These are phyloP conservation scores for Pichia nanzhaoensis DNA, from an alignment of 805 yeast genomes.

Conservation along the genomic window DNA sequence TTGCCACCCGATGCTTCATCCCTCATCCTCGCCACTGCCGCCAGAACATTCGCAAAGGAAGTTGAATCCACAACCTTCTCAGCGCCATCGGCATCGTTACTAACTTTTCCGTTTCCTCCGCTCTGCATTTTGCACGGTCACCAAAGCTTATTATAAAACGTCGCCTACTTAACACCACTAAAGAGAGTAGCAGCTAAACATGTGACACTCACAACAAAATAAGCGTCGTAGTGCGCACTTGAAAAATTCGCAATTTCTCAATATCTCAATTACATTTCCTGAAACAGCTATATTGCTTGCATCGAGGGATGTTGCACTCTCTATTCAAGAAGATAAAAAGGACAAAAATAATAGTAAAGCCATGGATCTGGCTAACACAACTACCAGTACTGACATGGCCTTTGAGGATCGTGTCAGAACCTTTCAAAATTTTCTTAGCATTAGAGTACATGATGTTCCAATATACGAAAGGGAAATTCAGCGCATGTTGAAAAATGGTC, in stretches of 20 bases:
- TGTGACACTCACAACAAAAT: neutral
- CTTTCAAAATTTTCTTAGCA: slow-evolving; percentile 76
- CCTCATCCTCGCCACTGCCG: slow-evolving; percentile 3
- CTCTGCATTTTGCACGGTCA: no score
- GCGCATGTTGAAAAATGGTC: slow-evolving; percentile 61
- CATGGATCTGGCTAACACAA: slow-evolving; percentile 16
- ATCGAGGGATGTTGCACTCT: neutral
- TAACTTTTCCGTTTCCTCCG: neutral
- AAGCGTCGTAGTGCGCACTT: neutral
- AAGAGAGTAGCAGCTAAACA: no score
- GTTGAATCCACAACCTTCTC: neutral
- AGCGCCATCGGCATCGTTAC: neutral
- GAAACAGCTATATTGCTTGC: slow-evolving; percentile 7
- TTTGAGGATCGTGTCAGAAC: slow-evolving; percentile 81
- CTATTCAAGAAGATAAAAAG: neutral
- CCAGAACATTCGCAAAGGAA: slow-evolving; percentile 1
- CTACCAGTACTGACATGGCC: slow-evolving; percentile 28
- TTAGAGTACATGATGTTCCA: slow-evolving; percentile 41
- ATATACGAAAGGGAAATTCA: slow-evolving; percentile 66
- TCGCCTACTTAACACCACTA: no score
- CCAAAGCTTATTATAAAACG: no score
- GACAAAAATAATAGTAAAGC: neutral
- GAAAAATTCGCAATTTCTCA: neutral
- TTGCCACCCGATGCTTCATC: neutral
- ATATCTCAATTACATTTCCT: neutral